A percentile compares a stretch with the other conserved stretches of the same genome.
Conservation (phyloP, 805 yeast genomes). For the Danielia reshetovae region DNA sequence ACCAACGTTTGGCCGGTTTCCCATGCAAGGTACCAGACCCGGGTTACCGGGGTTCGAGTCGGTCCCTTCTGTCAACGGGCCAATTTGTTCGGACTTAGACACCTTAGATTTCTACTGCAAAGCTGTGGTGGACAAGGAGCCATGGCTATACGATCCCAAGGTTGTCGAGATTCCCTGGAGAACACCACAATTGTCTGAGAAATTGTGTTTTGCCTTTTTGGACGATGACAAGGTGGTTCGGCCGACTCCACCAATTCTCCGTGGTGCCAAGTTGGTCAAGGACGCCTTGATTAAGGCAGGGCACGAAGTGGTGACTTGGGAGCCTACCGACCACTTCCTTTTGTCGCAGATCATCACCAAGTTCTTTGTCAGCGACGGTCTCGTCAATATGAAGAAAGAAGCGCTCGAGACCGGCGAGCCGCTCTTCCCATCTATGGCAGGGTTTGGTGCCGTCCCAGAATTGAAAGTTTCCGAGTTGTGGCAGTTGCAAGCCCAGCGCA, state of each 20-base stretch:
- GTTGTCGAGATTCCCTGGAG: conserved; percentile 51
- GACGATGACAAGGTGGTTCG: conserved; percentile 41
- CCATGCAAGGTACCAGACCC: conserved; percentile 29
- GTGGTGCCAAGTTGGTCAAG: conserved; percentile 37
- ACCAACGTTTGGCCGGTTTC: conserved; percentile 45
- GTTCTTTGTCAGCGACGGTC: conserved; percentile 47
- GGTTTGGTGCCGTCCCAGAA: conserved; percentile 32
- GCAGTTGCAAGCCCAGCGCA: conserved; percentile 32
- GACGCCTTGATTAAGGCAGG: conserved; percentile 39
- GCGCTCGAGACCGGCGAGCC: conserved; percentile 42
- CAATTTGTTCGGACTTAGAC: conserved; percentile 38
- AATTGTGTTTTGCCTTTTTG: conserved; percentile 42
- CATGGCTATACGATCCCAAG: conserved; percentile 50
- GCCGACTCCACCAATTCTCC: conserved; percentile 54
- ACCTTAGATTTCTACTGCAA: conserved; percentile 37
- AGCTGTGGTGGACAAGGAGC: conserved; percentile 33
- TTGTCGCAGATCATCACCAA: conserved; percentile 25
- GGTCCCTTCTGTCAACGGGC: conserved; percentile 46
- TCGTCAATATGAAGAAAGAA: conserved; percentile 30
- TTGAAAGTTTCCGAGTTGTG: conserved; percentile 38
- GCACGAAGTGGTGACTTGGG: conserved; percentile 49
- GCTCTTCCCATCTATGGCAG: conserved; percentile 38
- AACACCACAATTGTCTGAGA: conserved; percentile 26
- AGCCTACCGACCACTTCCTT: conserved; percentile 36
- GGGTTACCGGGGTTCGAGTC: conserved; percentile 34